Evolutionary conservation across 768 basidiomycete genomes (phyloP), one percentile per base, ranked within the genome.

Genomic region (Vishniacozyma victoriae): DNA sequence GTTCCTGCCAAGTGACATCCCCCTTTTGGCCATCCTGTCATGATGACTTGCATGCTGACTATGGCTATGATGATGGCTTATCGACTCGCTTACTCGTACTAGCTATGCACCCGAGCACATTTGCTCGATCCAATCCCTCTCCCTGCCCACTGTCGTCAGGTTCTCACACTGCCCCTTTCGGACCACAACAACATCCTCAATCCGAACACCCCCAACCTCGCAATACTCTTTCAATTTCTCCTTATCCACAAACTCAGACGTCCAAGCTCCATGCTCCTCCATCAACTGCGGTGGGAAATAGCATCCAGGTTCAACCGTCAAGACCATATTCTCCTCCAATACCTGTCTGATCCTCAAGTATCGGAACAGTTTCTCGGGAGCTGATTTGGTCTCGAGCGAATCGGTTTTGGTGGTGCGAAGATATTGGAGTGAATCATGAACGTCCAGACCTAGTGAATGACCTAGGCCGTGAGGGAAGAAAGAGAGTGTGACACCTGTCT

Each of bases 401-500:
- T 27, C 70, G 15, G 46, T 54, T 63, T 49, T 71, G 71, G 73
- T 58, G 80, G 84, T 14, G 74, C 72, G 7, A 50, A 68, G n/a
- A 85, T 87, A 67, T 82, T 87, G 70, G 80, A 85, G 86, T 1
- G 86, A 87, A 61, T 95, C 92, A 65, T 95, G 93, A 1, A 96
- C 91, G 67, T 97, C 93, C 72, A 95, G 76, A 11, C 93, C 93
- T 35, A 96, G 75, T 5, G 86, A 86, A 67, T 96, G 92, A 65
- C 74, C 75, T 12, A 76, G 75, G 2, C 92, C 93, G 64, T 96
- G 92, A 9, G 92, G 92, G 79, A 87, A 96, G 77, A 96, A 96
- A 0, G 88, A 87, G 1, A 82, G 74, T 54, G 83, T 83, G 35
- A 87, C 73, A 0, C 90, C 91, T 4, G 82, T 83, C 15, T 78